Percentiles rank a stretch among this genome's conserved stretches.
These are phyloP conservation scores for Porogramme epimiltina DNA, from an alignment of 1,284 basidiomycete genomes.

Conservation along the genomic window DNA sequence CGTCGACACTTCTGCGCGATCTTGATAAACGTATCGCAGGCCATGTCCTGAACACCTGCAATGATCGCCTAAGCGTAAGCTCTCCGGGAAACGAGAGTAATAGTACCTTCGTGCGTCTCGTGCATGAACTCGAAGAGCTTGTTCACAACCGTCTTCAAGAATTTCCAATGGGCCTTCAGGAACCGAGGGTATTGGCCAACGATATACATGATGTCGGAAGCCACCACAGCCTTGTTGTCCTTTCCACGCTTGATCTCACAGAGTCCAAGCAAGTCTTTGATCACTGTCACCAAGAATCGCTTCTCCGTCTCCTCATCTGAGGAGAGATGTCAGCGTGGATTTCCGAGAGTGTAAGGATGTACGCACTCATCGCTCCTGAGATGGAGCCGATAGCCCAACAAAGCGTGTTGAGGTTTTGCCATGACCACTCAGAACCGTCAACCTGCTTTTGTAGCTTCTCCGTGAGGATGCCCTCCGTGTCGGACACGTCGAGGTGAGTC, in stretches of 20 bases:
- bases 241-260: conserved; percentile 99
- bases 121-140: conserved; percentile 99
- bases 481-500: conserved; percentile 94
- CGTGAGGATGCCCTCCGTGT: conserved; percentile 96
- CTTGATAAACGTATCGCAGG: conserved; percentile 99
- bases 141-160: conserved; percentile 99
- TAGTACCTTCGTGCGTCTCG: conserved; percentile 93
- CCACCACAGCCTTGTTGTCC: conserved; percentile 99
- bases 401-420: conserved; percentile 98
- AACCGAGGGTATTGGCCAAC: conserved; percentile 99
- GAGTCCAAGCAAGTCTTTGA: conserved; percentile 96
- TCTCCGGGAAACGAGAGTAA: conserved; percentile 7
- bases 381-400: conserved; percentile 99
- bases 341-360: background rate
- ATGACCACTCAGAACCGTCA: conserved; percentile 98
- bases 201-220: conserved; percentile 99
- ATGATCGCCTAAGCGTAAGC: conserved; percentile 12
- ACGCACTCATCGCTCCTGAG: conserved; percentile 97
- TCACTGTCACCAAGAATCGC: conserved; percentile 98
- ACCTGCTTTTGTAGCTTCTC: conserved; percentile 98
- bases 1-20: conserved; percentile 98
- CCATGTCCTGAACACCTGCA: conserved; percentile 98
- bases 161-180: conserved; percentile 99
- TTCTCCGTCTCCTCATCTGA: conserved; percentile 98
- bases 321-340: conserved; percentile 12